Base-by-base conservation (phyloP, 2,329 filamentous ascomycete genomes). In the Calonectria honghensis region DNA sequence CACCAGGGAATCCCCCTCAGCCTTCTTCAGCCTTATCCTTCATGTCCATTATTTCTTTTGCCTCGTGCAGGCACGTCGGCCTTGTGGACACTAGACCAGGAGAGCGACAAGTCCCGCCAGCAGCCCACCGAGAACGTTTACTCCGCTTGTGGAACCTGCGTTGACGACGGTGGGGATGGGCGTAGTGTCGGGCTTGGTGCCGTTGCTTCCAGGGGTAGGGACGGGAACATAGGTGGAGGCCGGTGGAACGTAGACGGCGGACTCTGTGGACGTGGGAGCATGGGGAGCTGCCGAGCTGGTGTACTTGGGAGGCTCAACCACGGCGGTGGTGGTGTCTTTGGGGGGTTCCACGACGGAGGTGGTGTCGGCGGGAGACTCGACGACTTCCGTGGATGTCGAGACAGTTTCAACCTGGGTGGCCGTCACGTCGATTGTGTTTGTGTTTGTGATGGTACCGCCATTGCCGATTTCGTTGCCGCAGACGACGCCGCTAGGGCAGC, bases 391-490 rank as follows among this genome's bases (percentile, higher is more conserved):
- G 14, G 54, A 24, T 13, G 54, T 61, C n/a, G 39, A 7, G n/a
- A 9, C 10, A 9, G 32, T 24, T 13, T 61, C n/a, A 18, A 61
- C 54, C n/a, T 61, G 32, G 20, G 54, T 61, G 54, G 32, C 54
- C 7, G 54, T 61, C 11, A 61, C 4, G 0, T 18, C 54, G 6
- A n/a, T 61, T 11, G 54, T 61, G 35, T 29, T 61, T 3, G 54
- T 39, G 18, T 29, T 61, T 3, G 54, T 39, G 18, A 61, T 16
- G 35, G 54, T 39, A 2, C 35, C 54, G 54, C 54, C 54, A 4
- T 39, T 61, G 20, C 54, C 54, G n/a, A 61, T 61, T 18, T 27
- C n/a, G 54, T 61, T 61, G 20, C 54, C 32, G 54, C 54, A 61
- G 37, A 61, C 54, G 16, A 61, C 32, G n/a, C 54, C 54, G 24